A percentile compares a stretch with the other conserved stretches of the same genome.
phyloP scores from a whole-genome alignment of 352 stramenopile genomes.

The Phytopythium ostracodes region DNA sequence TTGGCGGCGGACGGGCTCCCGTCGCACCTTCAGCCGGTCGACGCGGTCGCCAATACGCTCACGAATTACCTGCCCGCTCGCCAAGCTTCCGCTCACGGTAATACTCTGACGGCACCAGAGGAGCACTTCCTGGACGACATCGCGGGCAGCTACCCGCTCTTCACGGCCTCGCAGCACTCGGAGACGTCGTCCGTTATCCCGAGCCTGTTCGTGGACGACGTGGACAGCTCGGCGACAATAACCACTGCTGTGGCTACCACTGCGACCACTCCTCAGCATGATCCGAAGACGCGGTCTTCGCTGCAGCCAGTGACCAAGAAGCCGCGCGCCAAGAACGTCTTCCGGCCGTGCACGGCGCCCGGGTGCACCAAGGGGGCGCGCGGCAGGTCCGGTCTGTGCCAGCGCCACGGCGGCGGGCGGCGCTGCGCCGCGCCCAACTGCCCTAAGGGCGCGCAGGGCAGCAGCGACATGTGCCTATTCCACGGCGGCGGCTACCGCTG shows the following conservation, averaged over 20 bases:
- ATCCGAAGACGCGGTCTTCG: conserved; percentile 9
- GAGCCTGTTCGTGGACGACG: conserved; percentile 24
- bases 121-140: conserved; percentile 9
- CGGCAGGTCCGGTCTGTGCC: conserved; percentile 78
- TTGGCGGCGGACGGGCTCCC: not conserved
- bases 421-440: conserved; percentile 56
- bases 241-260: conserved; percentile 10
- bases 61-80: conserved; percentile 31
- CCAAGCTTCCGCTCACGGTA: not conserved
- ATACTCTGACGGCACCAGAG: not conserved
- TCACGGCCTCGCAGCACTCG: not conserved
- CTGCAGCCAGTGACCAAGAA: conserved; percentile 50
- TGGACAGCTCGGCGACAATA: conserved; percentile 19
- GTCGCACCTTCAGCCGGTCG: conserved; percentile 22
- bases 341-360: conserved; percentile 50
- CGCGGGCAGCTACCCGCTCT: not conserved
- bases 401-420: conserved; percentile 85
- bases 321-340: conserved; percentile 65
- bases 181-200: conserved; percentile 11
- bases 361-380: conserved; percentile 76
- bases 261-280: conserved; percentile 16
- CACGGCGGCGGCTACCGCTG: conserved; percentile 86
- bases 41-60: conserved; percentile 27
- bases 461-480: conserved; percentile 70
- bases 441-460: conserved; percentile 79